Evolutionary conservation across 1,284 basidiomycete species (phyloP).

Genomic region (Cryptococcus sp.): DNA sequence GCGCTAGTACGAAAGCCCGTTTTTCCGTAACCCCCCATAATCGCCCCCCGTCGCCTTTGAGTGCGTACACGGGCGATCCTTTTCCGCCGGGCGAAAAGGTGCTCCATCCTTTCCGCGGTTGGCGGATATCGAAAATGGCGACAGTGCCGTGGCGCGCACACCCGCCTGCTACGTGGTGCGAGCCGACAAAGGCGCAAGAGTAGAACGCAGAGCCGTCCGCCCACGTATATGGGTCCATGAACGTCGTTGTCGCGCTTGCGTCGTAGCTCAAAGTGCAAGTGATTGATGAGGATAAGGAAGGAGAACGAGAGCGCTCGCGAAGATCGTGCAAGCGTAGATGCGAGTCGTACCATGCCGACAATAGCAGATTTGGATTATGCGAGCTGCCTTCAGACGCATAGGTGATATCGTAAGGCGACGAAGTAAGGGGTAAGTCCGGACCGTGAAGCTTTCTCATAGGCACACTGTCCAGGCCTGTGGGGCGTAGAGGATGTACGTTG

Average conservation of each 20-base stretch:
- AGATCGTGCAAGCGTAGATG: conserved; percentile 49
- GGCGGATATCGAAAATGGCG: conserved; percentile 44
- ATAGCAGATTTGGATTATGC: conserved; percentile 22
- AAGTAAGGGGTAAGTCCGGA: conserved; percentile 26
- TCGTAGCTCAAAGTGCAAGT: too few species aligned
- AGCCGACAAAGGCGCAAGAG: conserved; percentile 40
- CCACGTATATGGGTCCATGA: conserved; percentile 48
- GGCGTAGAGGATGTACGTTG: conserved; percentile 15
- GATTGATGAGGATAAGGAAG: conserved; percentile 12
- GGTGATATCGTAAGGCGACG: conserved; percentile 36
- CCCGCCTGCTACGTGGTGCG: conserved; percentile 42
- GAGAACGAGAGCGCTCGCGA: conserved; percentile 22
- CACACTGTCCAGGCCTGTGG: conserved; percentile 10
- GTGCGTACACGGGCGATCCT: conserved; percentile 49
- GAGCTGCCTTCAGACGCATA: conserved; percentile 8
- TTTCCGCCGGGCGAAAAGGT: conserved; percentile 50
- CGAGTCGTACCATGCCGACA: conserved; percentile 51
- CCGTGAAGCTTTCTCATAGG: conserved; percentile 21
- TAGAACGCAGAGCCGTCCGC: conserved; percentile 47
- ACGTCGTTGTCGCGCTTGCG: conserved; percentile 3
- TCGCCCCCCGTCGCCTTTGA: conserved; percentile 47
- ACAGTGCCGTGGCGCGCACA: conserved; percentile 48
- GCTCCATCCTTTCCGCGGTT: conserved; percentile 37
- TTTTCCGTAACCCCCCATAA: conserved; percentile 52
- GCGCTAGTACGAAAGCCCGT: conserved; percentile 48